phyloP scores from a whole-genome alignment of 805 yeast genomes.

The Lipomyces chichibuensis region DNA sequence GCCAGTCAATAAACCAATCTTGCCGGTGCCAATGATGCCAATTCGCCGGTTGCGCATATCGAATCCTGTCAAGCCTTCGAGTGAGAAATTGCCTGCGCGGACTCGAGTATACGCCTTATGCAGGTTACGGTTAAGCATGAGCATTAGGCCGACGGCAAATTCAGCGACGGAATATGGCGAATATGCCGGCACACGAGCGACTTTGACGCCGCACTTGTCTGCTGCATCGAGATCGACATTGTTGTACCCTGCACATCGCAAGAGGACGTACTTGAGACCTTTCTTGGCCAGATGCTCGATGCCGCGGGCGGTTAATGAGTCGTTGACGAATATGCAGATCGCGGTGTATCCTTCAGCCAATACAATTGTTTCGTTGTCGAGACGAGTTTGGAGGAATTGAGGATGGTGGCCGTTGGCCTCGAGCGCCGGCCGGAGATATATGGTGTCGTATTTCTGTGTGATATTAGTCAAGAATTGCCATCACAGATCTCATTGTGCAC shows the following conservation, averaged over 20 bases:
- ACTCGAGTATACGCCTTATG: conserved; percentile 40
- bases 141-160: conserved; percentile 40
- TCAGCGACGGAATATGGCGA: conserved; percentile 42
- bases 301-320: conserved; percentile 25
- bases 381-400: conserved; percentile 26
- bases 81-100: conserved; percentile 39
- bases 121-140: conserved; percentile 39
- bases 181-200: conserved; percentile 41
- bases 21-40: conserved; percentile 55
- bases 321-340: conserved; percentile 39
- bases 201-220: conserved; percentile 31
- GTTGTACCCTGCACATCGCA: conserved; percentile 41
- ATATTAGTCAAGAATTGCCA: not conserved
- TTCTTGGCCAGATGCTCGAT: conserved; percentile 29
- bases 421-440: conserved; percentile 33
- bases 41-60: conserved; percentile 47
- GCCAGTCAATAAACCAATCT: conserved; percentile 52
- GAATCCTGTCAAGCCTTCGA: conserved; percentile 40
- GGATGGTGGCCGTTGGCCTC: conserved; percentile 19
- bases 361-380: conserved; percentile 35
- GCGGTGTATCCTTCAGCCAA: conserved; percentile 36
- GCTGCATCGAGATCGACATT: conserved; percentile 39
- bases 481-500: not conserved
- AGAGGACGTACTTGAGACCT: conserved; percentile 35
- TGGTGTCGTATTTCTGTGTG: conserved; percentile 32